Base-by-base conservation (phyloP, 164 flowering plant genomes). In the Sextonia rubra region DNA sequence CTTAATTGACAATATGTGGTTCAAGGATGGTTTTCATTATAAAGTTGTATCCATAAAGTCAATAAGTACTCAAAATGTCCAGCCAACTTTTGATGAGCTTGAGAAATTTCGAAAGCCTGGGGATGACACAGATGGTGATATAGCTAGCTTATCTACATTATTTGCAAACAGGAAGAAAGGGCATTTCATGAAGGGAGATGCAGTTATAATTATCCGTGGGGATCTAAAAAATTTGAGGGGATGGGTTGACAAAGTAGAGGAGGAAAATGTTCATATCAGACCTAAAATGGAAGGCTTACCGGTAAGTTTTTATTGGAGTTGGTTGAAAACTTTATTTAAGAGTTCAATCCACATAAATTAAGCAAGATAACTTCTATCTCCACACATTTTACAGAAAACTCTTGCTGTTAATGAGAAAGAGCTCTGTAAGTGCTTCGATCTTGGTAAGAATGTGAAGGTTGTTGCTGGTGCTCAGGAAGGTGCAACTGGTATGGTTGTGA, bases 381-480 rank as follows among this genome's bases (percentile, higher is more conserved):
- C 3, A 12, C 52, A 29, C 61, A 17, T 74, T 72, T 64, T 71
- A 64, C 84, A 91, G 96, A 76, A 78, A 80, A 90, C 97, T 76
- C 87, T 95, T 71, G 91, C 90, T 70, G 83, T 95, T 32, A 88
- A 86, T 80, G 89, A 90, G 65, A 95, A 82, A 73, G 92, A 90
- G 69, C 91, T 95, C 17, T 93, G 98, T 88, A 95, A 95, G 80
- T 93, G 87, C 80, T 95, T 95, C 75, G 86, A 91, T 74, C 92
- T 93, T 69, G 99, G 99, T 64, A 91, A 95, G 82, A 98, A 95
- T 84, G 98, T 95, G 67, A 95, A 95, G 77, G 92, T 95, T 80
- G 98, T 95, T 20, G 82, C 93, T 63, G 98, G 98, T 52, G 84
- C 95, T 60, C 90, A 90, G 24, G 94, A 91, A 83, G 99, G 99